Evolutionary conservation across 805 yeast genomes (phyloP), one percentile per base, ranked within the genome.

Genomic region (Metschnikowia koreensis): DNA sequence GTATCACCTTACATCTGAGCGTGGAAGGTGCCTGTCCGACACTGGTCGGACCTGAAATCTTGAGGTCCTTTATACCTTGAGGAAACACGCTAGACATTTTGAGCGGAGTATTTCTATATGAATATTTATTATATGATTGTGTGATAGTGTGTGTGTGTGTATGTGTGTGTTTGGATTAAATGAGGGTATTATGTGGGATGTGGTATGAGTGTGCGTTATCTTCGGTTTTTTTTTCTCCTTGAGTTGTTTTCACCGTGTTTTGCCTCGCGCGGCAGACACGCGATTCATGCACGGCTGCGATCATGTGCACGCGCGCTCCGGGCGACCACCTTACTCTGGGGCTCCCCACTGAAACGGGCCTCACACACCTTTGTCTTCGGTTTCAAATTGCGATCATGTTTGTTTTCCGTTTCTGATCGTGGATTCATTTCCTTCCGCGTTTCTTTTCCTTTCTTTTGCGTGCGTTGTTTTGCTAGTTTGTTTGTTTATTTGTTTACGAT

Each of bases 1-100:
- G 60, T 3, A 81, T 74, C 28, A 73, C 67, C 52, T 67, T 71
- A 36, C 69, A 56, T 33, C 56, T 59, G 36, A 69, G 57, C 6
- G 54, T 48, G 13, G 63, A 56, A 12, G 41, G 27, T 17, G 50
- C 44, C 31, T 48, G 55, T 13, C 53, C 54, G 27, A 51, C 55
- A 33, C 48, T 52, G 34, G 58, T 62, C 36, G 66, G 66, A 9
- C 38, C 51, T 12, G 63, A 60, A 51, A 63, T 63, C 34, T 53
- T 56, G 47, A 63, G 49, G 38, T 59, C 58, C 39, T 58, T 57
- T 16, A 59, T 48, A 29, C 60, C 59, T 3, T 53, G 53, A 8
- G 55, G 53, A 37, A 51, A 52, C 13, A 47, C 47, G 33, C 51
- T 54, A 31, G 59, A 45, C 59, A 56, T 56, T 13, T 46, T 22